A percentile compares a stretch with the other conserved stretches of the same genome.
phyloP scores from a whole-genome alignment of 176 grass and related monocot species.

The Alloteropsis semialata region DNA sequence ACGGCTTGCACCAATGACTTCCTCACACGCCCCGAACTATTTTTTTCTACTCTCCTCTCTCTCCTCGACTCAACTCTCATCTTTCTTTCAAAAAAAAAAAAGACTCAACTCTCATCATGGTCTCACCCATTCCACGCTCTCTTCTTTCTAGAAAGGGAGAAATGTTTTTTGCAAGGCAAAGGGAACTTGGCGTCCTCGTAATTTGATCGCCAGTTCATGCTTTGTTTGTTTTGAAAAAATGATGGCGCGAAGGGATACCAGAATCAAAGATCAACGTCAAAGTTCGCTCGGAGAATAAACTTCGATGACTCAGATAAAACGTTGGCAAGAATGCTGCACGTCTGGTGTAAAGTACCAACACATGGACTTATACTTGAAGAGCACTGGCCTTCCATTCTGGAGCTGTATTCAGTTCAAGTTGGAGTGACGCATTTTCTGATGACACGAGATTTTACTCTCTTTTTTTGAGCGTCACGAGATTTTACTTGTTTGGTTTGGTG shows the following conservation, averaged over 20 bases:
- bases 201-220: neutral
- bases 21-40: neutral
- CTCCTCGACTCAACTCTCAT: too few species aligned
- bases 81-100: too few species aligned
- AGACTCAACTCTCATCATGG: too few species aligned
- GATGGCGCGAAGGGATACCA: neutral
- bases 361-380: too few species aligned
- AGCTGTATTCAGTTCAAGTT: too few species aligned
- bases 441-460: too few species aligned
- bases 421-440: too few species aligned
- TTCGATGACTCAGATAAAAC: neutral
- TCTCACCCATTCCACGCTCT: neutral
- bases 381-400: too few species aligned
- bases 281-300: neutral
- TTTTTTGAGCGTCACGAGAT: too few species aligned
- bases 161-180: constrained; percentile 11
- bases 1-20: constrained; percentile 30
- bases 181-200: neutral
- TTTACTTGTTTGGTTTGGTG: neutral
- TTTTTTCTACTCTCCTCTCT: neutral
- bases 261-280: neutral
- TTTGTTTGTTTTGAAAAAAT: constrained; percentile 22
- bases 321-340: neutral
- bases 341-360: too few species aligned
- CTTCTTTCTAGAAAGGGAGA: constrained; percentile 49